Conservation (phyloP, 805 yeast species). For the Ogataea ramenticola region DNA sequence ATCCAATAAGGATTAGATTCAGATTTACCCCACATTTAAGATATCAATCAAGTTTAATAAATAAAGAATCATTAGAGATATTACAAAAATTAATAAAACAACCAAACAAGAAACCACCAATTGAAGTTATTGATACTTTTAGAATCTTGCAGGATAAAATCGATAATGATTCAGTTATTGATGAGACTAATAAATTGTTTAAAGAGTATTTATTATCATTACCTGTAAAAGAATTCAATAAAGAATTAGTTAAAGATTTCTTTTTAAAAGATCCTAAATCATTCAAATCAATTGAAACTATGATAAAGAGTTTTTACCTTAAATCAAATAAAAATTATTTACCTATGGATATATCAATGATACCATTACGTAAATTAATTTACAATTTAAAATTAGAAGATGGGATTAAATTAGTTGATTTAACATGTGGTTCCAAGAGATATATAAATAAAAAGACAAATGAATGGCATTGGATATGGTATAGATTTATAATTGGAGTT, state of each 20-base stretch:
- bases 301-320: conserved; percentile 20
- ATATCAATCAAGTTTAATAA: conserved; percentile 5
- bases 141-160: conserved; percentile 13
- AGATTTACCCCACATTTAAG: neutral
- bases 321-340: conserved; percentile 19
- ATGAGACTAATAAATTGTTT: conserved; percentile 16
- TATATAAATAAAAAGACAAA: conserved; percentile 32
- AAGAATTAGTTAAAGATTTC: conserved; percentile 12
- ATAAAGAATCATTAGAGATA: conserved; percentile 2
- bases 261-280: conserved; percentile 20
- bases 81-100: conserved; percentile 2
- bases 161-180: conserved; percentile 14
- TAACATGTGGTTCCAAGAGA: conserved; percentile 51
- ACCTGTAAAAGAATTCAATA: conserved; percentile 9
- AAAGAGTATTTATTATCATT: conserved; percentile 10
- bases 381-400: conserved; percentile 49
- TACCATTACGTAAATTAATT: conserved; percentile 57
- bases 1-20: too few relatives aligned
- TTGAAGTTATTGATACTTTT: conserved; percentile 8
- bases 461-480: conserved; percentile 23
- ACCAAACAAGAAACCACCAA: neutral
- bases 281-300: conserved; percentile 14
- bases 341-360: conserved; percentile 37
- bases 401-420: conserved; percentile 52
- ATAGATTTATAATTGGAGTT: conserved; percentile 36